phyloP scores from a whole-genome alignment of 495 filamentous ascomycete genomes.

The Talaromyces trachyspermus region DNA sequence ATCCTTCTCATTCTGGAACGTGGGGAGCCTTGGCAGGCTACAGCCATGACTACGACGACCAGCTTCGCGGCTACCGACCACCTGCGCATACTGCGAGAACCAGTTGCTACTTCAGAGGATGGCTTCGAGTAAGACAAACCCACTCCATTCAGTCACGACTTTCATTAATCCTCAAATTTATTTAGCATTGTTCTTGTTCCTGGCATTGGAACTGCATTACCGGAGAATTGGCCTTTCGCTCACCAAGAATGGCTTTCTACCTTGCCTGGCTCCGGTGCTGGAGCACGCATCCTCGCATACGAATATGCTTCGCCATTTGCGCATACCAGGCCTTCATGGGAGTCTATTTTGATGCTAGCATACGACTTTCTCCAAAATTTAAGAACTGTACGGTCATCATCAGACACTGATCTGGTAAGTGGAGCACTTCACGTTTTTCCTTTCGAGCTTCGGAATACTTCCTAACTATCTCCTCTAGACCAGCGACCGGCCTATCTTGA shows the following conservation, averaged over 20 bases:
- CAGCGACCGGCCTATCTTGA: conserved; percentile 1
- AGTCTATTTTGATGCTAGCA: conserved; percentile 13
- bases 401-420: conserved; percentile 5
- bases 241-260: conserved; percentile 10
- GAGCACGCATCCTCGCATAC: conserved; percentile 11
- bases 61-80: conserved; percentile 4
- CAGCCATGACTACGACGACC: not conserved
- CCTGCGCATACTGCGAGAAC: conserved; percentile 10
- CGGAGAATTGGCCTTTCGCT: conserved; percentile 12
- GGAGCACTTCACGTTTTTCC: not conserved
- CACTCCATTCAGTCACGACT: not conserved
- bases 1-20: not conserved
- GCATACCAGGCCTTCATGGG: conserved; percentile 9
- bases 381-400: conserved; percentile 4
- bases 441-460: not conserved
- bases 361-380: conserved; percentile 11
- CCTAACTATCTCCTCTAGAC: conserved; percentile 4
- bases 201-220: conserved; percentile 12
- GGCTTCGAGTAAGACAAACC: conserved; percentile 11
- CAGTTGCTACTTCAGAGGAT: conserved; percentile 6
- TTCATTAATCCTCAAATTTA: not conserved
- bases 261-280: conserved; percentile 5
- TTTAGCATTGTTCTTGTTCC: conserved; percentile 10
- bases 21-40: not conserved
- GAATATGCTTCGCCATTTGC: conserved; percentile 12